Evolutionary conservation across 2,329 filamentous ascomycete species (phyloP).

Genomic region (Aspergillus unguis): DNA sequence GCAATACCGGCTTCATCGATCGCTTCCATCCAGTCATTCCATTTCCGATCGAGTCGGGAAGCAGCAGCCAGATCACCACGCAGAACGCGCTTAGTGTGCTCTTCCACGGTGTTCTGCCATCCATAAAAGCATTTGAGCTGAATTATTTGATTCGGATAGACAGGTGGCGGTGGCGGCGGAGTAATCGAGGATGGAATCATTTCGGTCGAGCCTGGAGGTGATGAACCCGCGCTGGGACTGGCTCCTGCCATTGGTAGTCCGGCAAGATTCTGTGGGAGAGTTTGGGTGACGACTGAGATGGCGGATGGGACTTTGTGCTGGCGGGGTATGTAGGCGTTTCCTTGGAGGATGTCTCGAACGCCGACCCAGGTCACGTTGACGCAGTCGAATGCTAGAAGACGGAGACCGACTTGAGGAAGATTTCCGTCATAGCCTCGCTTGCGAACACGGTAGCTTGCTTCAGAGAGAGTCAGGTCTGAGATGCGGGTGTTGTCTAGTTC

Average conservation of each 20-base stretch:
- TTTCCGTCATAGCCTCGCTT: constrained; percentile 55
- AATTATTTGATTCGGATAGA: constrained; percentile 74
- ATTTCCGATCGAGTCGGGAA: constrained; percentile 77
- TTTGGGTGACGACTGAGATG: constrained; percentile 34
- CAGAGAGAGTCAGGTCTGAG: constrained; percentile 78
- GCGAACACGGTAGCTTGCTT: constrained; percentile 77
- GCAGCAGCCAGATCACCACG: constrained; percentile 72
- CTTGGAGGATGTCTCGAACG: constrained; percentile 77
- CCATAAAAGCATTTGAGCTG: constrained; percentile 90
- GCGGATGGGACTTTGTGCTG: constrained; percentile 35
- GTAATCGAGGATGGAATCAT: constrained; percentile 27
- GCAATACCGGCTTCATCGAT: constrained; percentile 73
- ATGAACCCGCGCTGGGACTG: background rate
- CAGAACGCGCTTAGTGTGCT: constrained; percentile 83
- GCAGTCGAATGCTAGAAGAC: constrained; percentile 85
- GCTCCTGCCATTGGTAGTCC: background rate
- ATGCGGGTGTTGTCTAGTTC: constrained; percentile 93
- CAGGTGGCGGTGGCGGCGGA: constrained; percentile 22
- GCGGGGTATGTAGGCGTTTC: constrained; percentile 71
- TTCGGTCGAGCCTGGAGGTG: constrained; percentile 1
- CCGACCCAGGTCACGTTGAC: constrained; percentile 90
- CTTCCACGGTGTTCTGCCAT: constrained; percentile 91
- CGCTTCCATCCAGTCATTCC: constrained; percentile 92
- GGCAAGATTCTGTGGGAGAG: constrained; percentile 16
- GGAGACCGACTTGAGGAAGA: constrained; percentile 61